These are phyloP conservation scores for Phytopythium litorale DNA, from an alignment of 352 stramenopile genomes.

Conservation along the genomic window DNA sequence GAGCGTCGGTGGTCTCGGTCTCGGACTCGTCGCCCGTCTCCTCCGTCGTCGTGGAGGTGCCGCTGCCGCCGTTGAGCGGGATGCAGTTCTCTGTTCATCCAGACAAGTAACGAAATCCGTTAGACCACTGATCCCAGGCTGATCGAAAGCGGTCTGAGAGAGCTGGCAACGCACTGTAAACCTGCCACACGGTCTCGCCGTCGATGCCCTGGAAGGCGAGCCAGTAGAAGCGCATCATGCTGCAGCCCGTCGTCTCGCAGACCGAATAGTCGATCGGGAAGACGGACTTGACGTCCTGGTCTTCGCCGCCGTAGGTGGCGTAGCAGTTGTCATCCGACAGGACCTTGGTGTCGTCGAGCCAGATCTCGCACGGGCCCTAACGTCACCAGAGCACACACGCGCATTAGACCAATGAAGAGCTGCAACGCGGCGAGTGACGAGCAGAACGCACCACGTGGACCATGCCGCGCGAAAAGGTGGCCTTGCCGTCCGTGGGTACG, in stretches of 20 bases:
- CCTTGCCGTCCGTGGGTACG: slow-evolving; percentile 29
- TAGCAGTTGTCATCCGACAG: slow-evolving; percentile 29
- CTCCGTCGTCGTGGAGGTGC: slow-evolving; percentile 13
- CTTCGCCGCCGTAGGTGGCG: slow-evolving; percentile 24
- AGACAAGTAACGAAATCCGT: not conserved
- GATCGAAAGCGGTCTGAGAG: not conserved
- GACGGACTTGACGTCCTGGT: slow-evolving; percentile 34
- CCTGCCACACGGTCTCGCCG: slow-evolving; percentile 36
- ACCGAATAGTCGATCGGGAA: slow-evolving; percentile 39
- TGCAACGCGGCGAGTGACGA: not conserved
- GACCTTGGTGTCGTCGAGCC: slow-evolving; percentile 35
- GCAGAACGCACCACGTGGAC: slow-evolving; percentile 12
- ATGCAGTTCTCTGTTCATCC: slow-evolving; percentile 28
- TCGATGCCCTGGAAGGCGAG: slow-evolving; percentile 33
- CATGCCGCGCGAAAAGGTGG: slow-evolving; percentile 27
- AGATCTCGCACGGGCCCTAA: slow-evolving; percentile 32
- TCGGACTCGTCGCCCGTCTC: not conserved
- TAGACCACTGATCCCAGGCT: not conserved
- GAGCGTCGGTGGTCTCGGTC: slow-evolving; percentile 3
- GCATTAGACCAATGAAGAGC: not conserved
- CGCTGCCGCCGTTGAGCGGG: slow-evolving; percentile 20
- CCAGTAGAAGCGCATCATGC: slow-evolving; percentile 39
- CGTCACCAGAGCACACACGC: not conserved
- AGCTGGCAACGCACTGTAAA: slow-evolving; percentile 28
- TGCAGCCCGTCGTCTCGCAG: slow-evolving; percentile 24